phyloP scores from a whole-genome alignment of 768 basidiomycete genomes.

The Leccinum fibrillosum region DNA sequence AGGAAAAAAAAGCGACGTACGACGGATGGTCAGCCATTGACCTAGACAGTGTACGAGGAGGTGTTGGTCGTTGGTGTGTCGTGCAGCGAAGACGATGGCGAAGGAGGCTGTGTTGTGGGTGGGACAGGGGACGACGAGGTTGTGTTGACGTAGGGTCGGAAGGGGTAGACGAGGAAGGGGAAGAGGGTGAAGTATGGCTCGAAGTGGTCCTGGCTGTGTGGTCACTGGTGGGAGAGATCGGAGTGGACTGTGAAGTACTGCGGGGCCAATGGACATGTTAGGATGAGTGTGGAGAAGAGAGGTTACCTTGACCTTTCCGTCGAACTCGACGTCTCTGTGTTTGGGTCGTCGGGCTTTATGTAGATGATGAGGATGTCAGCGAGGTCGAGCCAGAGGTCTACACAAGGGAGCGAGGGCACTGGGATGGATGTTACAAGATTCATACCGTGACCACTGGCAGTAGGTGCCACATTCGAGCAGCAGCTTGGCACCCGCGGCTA shows the following conservation, averaged over 20 bases:
- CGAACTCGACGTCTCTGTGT: background rate
- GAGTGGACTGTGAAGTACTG: too few species aligned
- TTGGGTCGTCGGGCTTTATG: background rate
- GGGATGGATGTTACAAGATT: too few species aligned
- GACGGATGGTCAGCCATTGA: constrained; percentile 12
- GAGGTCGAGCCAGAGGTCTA: background rate
- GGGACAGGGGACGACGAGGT: background rate
- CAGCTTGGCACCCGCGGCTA: too few species aligned
- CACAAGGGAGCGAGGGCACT: too few species aligned
- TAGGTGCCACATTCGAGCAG: too few species aligned
- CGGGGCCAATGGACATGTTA: too few species aligned
- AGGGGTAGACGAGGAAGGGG: background rate
- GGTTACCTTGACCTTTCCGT: constrained; percentile 1
- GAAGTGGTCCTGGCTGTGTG: constrained; percentile 7
- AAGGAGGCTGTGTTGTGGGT: background rate
- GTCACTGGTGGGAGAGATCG: too few species aligned
- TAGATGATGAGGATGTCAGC: background rate
- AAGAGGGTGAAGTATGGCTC: too few species aligned
- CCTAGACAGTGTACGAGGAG: constrained; percentile 12
- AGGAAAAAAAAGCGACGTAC: constrained; percentile 11
- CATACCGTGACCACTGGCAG: too few species aligned
- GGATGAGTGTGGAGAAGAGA: too few species aligned
- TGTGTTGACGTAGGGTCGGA: background rate
- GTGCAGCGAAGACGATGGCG: constrained; percentile 4
- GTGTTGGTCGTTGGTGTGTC: constrained; percentile 16